These are phyloP conservation scores for Talaromyces sp. DNA, from an alignment of 2,329 filamentous ascomycete species.

Conservation along the genomic window DNA sequence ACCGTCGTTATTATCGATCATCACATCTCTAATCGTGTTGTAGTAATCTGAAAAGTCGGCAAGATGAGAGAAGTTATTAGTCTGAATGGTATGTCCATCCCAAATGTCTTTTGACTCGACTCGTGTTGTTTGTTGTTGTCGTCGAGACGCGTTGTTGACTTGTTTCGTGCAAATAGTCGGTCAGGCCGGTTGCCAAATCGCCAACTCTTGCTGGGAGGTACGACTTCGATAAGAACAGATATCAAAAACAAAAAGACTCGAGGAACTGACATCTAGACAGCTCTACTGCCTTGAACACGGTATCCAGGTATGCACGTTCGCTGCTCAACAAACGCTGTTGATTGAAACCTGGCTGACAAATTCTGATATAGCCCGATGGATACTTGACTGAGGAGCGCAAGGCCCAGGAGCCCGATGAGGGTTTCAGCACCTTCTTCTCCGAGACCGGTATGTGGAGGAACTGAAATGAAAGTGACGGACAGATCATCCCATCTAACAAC, in stretches of 20 bases:
- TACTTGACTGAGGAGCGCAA: constrained; percentile 98
- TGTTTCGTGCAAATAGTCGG: constrained; percentile 67
- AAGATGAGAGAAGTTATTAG: constrained; percentile 99
- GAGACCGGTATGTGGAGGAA: constrained; percentile 76
- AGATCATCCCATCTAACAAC: constrained; percentile 18
- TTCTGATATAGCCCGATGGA: constrained; percentile 75
- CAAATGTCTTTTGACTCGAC: constrained; percentile 9
- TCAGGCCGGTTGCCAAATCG: constrained; percentile 99
- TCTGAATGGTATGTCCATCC: constrained; percentile 80
- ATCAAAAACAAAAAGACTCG: constrained; percentile 22
- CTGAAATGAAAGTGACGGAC: constrained; percentile 13
- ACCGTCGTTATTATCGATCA: background rate
- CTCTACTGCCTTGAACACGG: constrained; percentile 99
- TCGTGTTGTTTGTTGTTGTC: background rate
- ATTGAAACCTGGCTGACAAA: constrained; percentile 23
- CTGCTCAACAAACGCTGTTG: constrained; percentile 17
- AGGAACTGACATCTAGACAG: constrained; percentile 48
- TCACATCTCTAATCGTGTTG: constrained; percentile 17
- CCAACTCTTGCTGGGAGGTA: constrained; percentile 99
- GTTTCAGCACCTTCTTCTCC: constrained; percentile 99
- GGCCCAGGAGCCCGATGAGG: constrained; percentile 85
- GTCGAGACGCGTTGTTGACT: constrained; percentile 36
- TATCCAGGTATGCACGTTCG: constrained; percentile 74
- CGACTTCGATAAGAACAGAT: constrained; percentile 37
- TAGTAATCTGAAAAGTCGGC: constrained; percentile 32